Evolutionary conservation across 345 rosid species (phyloP).

Genomic region (Euphorbia lathyris): DNA sequence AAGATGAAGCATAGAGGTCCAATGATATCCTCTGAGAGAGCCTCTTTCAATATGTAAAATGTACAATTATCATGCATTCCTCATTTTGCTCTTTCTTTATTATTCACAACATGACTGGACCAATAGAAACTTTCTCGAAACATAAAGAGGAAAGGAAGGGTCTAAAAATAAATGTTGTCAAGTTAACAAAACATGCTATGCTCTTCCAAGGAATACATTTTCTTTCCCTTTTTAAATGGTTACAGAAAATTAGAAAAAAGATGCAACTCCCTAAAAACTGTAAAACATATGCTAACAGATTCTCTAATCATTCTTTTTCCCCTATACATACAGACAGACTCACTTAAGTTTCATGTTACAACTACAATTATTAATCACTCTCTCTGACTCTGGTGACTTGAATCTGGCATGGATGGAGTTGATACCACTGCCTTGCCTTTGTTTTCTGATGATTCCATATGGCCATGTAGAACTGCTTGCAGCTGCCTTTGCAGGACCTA

Average conservation of each 20-base stretch:
- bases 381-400: conserved; percentile 1
- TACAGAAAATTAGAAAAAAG: background rate
- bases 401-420: conserved; percentile 15
- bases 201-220: background rate
- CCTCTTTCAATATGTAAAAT: too few relatives aligned
- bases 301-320: background rate
- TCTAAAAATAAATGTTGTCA: too few relatives aligned
- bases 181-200: background rate
- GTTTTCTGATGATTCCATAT: conserved; percentile 23
- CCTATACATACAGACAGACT: background rate
- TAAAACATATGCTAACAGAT: background rate
- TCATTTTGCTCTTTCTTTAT: too few relatives aligned
- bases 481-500: conserved; percentile 45
- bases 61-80: too few relatives aligned
- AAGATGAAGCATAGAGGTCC: too few relatives aligned
- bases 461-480: conserved; percentile 21
- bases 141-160: too few relatives aligned
- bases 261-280: background rate
- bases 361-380: conserved; percentile 8
- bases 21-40: too few relatives aligned
- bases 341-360: conserved; percentile 11
- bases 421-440: conserved; percentile 41
- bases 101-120: too few relatives aligned
- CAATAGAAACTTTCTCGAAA: too few relatives aligned
- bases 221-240: background rate